Evolutionary conservation across 1,284 basidiomycete genomes (phyloP).

Genomic region (Meira nashicola): DNA sequence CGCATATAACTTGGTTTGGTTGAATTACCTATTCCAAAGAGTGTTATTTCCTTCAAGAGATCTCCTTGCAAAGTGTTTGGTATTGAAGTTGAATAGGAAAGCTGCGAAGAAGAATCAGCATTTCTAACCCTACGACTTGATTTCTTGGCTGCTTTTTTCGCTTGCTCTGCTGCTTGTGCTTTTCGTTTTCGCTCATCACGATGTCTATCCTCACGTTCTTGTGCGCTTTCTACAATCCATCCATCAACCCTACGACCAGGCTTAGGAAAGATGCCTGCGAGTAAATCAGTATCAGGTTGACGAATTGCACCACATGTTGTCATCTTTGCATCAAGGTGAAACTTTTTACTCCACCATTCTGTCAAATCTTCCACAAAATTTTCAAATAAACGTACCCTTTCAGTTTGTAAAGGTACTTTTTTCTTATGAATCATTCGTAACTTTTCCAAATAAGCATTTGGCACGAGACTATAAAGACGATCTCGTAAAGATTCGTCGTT

Average conservation of each 20-base stretch:
- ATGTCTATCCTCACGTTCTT: slow-evolving; percentile 39
- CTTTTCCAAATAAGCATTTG: slow-evolving; percentile 37
- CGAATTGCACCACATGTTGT: slow-evolving; percentile 40
- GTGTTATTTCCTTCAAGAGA: slow-evolving; percentile 55
- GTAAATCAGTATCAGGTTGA: slow-evolving; percentile 42
- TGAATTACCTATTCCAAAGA: slow-evolving; percentile 39
- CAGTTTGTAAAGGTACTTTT: slow-evolving; percentile 40
- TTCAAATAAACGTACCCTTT: slow-evolving; percentile 50
- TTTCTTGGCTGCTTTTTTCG: background rate
- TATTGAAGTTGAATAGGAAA: background rate
- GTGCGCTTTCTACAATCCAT: slow-evolving; percentile 44
- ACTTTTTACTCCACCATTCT: slow-evolving; percentile 43
- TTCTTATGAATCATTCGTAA: slow-evolving; percentile 45
- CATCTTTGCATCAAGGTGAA: slow-evolving; percentile 36
- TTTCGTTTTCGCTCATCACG: slow-evolving; percentile 17
- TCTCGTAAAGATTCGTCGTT: slow-evolving; percentile 74
- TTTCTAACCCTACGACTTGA: background rate
- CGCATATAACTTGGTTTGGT: slow-evolving; percentile 44
- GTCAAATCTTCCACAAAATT: slow-evolving; percentile 44
- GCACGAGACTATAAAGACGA: slow-evolving; percentile 35
- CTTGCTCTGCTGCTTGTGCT: background rate
- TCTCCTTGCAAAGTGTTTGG: no score
- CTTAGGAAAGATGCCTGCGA: slow-evolving; percentile 28
- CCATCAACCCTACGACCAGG: slow-evolving; percentile 42
- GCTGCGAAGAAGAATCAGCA: background rate